Percentiles rank a stretch among this genome's conserved stretches.
Evolutionary conservation across 2,329 filamentous ascomycete species (phyloP).

Genomic region (Claviceps pusilla): DNA sequence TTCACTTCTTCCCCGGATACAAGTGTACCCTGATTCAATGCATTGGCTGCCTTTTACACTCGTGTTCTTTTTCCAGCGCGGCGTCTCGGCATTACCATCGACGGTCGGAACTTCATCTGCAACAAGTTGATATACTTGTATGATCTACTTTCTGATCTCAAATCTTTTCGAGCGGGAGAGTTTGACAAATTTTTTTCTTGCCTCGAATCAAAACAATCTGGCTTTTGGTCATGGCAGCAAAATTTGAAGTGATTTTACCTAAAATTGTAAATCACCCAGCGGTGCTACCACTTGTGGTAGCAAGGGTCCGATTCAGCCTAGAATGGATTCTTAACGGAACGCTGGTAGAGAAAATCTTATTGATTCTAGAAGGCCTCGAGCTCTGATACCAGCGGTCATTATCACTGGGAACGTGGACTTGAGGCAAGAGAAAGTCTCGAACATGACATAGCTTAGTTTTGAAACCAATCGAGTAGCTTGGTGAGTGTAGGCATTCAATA

Average conservation of each 20-base stretch:
- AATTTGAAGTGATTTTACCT: not conserved
- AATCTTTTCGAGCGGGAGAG: not conserved
- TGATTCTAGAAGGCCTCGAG: slow-evolving; percentile 25
- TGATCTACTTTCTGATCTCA: not conserved
- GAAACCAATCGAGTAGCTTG: not conserved
- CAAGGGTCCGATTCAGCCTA: slow-evolving; percentile 55
- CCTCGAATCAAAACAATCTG: not conserved
- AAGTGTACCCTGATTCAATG: not conserved
- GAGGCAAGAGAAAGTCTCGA: slow-evolving; percentile 28
- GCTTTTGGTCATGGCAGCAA: not conserved
- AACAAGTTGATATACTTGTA: not conserved
- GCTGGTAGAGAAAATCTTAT: slow-evolving; percentile 47
- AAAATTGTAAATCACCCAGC: slow-evolving; percentile 32
- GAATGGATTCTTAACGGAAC: slow-evolving; percentile 68
- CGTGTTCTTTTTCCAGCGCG: slow-evolving; percentile 17
- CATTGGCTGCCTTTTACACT: not conserved
- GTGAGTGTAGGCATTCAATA: not conserved
- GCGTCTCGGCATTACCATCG: slow-evolving; percentile 15
- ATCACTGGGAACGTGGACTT: slow-evolving; percentile 18
- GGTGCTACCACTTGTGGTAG: slow-evolving; percentile 60
- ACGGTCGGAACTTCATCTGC: not conserved
- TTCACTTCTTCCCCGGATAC: not conserved
- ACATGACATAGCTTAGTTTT: slow-evolving; percentile 13
- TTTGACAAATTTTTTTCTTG: not conserved
- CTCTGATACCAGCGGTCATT: slow-evolving; percentile 11